A percentile compares a stretch with the other conserved stretches of the same genome.
Evolutionary conservation across 306 rosid genomes (phyloP).

Genomic region (Alnus glutinosa): DNA sequence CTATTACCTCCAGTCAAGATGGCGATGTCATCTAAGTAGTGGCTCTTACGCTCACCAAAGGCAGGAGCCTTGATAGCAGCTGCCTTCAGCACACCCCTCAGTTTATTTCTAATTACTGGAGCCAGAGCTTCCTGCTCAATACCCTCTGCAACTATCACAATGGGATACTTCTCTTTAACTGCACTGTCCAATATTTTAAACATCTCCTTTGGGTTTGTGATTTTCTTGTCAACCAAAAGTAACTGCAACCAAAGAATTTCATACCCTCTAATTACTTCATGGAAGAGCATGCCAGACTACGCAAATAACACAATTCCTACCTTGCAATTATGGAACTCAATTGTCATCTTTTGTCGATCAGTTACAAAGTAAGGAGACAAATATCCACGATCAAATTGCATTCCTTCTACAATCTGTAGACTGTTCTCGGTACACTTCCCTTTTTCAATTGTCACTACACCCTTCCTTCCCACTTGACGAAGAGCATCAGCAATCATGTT

Average conservation of each 20-base stretch:
- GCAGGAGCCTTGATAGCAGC: conserved; percentile 94
- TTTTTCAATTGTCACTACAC: conserved; percentile 80
- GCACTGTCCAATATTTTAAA: conserved; percentile 76
- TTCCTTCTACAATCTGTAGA: conserved; percentile 85
- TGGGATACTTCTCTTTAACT: conserved; percentile 71
- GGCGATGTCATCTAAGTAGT: conserved; percentile 88
- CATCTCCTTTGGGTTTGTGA: conserved; percentile 74
- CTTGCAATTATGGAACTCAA: conserved; percentile 86
- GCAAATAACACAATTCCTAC: conserved; percentile 36
- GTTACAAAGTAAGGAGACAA: conserved; percentile 81
- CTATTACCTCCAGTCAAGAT: conserved; percentile 89
- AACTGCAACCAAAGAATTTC: conserved; percentile 63
- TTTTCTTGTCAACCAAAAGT: conserved; percentile 77
- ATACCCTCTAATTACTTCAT: conserved; percentile 36
- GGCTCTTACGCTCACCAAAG: conserved; percentile 87
- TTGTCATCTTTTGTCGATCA: conserved; percentile 63
- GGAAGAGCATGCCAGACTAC: conserved; percentile 23
- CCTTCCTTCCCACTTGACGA: conserved; percentile 69
- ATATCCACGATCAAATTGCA: conserved; percentile 91
- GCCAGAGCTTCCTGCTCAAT: conserved; percentile 84
- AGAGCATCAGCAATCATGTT: conserved; percentile 81
- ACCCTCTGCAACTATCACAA: conserved; percentile 85
- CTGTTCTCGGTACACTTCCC: conserved; percentile 64
- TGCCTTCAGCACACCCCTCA: conserved; percentile 73
- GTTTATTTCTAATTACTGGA: conserved; percentile 88